Evolutionary conservation across 176 grass and related monocot genomes (phyloP).

Genomic region (Elymus sibiricus): DNA sequence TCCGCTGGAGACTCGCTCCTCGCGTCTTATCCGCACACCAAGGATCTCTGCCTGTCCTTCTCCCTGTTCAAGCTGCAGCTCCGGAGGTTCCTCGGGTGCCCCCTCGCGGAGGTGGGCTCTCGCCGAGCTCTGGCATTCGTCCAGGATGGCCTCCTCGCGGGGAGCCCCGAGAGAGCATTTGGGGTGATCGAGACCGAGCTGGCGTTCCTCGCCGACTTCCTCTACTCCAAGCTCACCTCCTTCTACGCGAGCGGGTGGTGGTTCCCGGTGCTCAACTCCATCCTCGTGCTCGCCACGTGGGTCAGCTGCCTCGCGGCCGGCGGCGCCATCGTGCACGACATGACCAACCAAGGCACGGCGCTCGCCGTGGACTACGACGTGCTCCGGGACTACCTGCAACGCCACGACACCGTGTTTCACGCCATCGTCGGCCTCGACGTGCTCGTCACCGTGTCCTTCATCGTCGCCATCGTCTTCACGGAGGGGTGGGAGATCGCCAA

Average conservation of each 20-base stretch:
- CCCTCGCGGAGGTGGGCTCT: constrained; percentile 33
- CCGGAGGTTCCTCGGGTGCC: constrained; percentile 40
- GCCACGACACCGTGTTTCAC: constrained; percentile 40
- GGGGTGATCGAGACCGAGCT: constrained; percentile 38
- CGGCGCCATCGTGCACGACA: constrained; percentile 52
- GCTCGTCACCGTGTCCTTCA: constrained; percentile 38
- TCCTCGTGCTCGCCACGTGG: constrained; percentile 38
- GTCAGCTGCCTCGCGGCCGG: constrained; percentile 32
- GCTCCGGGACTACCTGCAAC: constrained; percentile 29
- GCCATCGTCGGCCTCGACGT: constrained; percentile 39
- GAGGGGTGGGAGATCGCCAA: constrained; percentile 45
- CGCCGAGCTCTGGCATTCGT: constrained; percentile 30
- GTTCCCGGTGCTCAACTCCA: constrained; percentile 34
- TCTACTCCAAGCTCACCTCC: constrained; percentile 52
- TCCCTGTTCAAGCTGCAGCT: constrained; percentile 49
- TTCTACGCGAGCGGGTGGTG: constrained; percentile 55
- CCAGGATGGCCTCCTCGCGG: constrained; percentile 25
- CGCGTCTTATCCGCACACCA: not conserved
- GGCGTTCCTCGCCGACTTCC: constrained; percentile 43
- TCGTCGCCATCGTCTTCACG: constrained; percentile 38
- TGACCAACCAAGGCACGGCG: constrained; percentile 21
- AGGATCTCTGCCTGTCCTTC: constrained; percentile 40
- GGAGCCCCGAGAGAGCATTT: constrained; percentile 22
- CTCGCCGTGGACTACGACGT: not conserved
- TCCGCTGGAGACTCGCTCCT: constrained; percentile 21